These are phyloP conservation scores for Bifiguratus adelaidae DNA, from an alignment of 192 early-diverging fungal species.

Conservation along the genomic window DNA sequence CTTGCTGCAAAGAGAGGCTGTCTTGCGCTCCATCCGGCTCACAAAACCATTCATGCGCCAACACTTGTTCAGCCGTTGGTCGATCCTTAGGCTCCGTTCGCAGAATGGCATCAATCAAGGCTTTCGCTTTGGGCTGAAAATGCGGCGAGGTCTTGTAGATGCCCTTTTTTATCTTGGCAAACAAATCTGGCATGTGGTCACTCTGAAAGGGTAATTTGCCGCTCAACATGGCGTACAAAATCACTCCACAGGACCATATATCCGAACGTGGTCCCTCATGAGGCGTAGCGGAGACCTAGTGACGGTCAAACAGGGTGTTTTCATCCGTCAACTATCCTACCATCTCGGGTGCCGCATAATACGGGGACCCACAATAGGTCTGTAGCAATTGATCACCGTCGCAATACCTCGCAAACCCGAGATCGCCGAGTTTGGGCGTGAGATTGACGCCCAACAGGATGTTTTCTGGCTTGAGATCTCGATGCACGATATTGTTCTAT, in stretches of 20 bases:
- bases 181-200: slow-evolving; percentile 32
- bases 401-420: slow-evolving; percentile 36
- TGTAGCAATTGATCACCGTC: slow-evolving; percentile 32
- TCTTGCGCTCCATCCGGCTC: no score
- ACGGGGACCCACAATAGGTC: slow-evolving; percentile 44
- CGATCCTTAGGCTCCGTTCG: no score
- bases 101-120: no score
- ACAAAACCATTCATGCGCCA: no score
- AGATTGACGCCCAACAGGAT: slow-evolving; percentile 26
- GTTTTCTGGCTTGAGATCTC: slow-evolving; percentile 35
- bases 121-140: no score
- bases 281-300: slow-evolving; percentile 27
- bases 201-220: slow-evolving; percentile 35
- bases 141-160: no score
- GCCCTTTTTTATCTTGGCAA: slow-evolving; percentile 37
- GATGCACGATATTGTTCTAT: slow-evolving; percentile 32
- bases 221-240: slow-evolving; percentile 32
- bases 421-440: slow-evolving; percentile 32
- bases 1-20: no score
- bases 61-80: no score
- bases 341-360: slow-evolving; percentile 40
- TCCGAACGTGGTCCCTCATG: slow-evolving; percentile 37
- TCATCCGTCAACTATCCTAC: no score
- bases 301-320: no score
- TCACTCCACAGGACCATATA: slow-evolving; percentile 33